A percentile compares a stretch with the other conserved stretches of the same genome.
phyloP scores from a whole-genome alignment of 2,329 filamentous ascomycete genomes.

The Cladophialophora yegresii region DNA sequence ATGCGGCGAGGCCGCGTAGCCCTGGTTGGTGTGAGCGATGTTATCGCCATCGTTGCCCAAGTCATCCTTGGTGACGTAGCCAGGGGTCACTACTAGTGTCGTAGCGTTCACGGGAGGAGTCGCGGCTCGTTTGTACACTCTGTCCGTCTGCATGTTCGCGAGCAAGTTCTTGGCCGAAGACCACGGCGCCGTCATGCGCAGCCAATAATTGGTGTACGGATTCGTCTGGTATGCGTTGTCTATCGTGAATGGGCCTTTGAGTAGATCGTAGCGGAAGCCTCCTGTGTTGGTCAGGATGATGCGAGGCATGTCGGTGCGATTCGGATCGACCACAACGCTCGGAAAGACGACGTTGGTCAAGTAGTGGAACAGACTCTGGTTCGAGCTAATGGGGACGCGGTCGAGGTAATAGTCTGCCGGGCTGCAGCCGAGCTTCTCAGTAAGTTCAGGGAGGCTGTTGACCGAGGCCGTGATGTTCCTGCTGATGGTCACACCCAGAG shows the following conservation, averaged over 20 bases:
- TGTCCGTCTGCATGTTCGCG: conserved; percentile 38
- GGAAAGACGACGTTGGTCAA: conserved; percentile 54
- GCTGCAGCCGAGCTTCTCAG: conserved; percentile 60
- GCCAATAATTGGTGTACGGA: conserved; percentile 40
- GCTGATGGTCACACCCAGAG: conserved; percentile 52
- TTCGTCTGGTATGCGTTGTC: conserved; percentile 39
- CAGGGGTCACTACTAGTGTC: conserved; percentile 32
- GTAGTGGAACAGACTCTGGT: conserved; percentile 59
- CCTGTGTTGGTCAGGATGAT: conserved; percentile 64
- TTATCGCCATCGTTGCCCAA: conserved; percentile 43
- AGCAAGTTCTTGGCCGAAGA: conserved; percentile 39
- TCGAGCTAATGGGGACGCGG: conserved; percentile 56
- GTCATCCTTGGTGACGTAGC: conserved; percentile 42
- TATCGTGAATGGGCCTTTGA: conserved; percentile 63
- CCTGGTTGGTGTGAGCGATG: conserved; percentile 39
- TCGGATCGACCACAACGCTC: conserved; percentile 55
- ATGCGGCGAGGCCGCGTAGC: conserved; percentile 36
- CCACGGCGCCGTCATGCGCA: conserved; percentile 41
- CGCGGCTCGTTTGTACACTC: conserved; percentile 36
- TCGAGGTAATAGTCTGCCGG: conserved; percentile 61
- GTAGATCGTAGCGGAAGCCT: conserved; percentile 62
- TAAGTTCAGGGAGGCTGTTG: conserved; percentile 56
- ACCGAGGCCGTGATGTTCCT: conserved; percentile 55
- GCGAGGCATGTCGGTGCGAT: conserved; percentile 54
- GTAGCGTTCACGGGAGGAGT: conserved; percentile 31